Evolutionary conservation across 768 basidiomycete genomes (phyloP).

Genomic region (Termitomyces sp.): DNA sequence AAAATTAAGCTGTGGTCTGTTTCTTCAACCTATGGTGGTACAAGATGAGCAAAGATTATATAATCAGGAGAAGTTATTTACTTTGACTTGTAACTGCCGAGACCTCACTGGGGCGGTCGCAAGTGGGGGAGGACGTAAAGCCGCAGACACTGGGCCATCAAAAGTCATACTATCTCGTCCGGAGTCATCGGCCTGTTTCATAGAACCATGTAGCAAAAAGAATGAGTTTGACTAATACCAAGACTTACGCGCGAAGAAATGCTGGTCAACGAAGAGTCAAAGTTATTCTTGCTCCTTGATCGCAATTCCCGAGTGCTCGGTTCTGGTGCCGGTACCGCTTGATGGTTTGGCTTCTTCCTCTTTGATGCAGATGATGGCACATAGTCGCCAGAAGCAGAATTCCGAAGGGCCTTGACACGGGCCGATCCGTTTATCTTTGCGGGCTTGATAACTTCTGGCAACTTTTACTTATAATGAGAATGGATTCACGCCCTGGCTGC

Average conservation of each 20-base stretch:
- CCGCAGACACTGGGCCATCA: conserved; percentile 16
- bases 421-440: conserved; percentile 13
- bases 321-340: conserved; percentile 17
- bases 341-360: conserved; percentile 31
- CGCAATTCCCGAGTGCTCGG: conserved; percentile 40
- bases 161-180: conserved; percentile 17
- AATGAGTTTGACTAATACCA: not conserved
- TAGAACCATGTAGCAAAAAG: conserved; percentile 16
- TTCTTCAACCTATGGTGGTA: conserved; percentile 31
- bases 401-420: conserved; percentile 15
- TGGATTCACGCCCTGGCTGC: not conserved
- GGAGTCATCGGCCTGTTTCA: conserved; percentile 23
- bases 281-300: conserved; percentile 38
- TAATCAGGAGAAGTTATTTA: conserved; percentile 6
- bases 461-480: not conserved
- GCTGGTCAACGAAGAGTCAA: conserved; percentile 33
- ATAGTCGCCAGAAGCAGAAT: conserved; percentile 22
- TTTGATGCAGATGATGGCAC: conserved; percentile 34
- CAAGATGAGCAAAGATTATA: not conserved
- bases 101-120: conserved; percentile 17
- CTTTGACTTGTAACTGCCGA: conserved; percentile 32
- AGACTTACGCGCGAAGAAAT: conserved; percentile 34
- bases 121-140: conserved; percentile 8
- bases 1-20: conserved; percentile 20
- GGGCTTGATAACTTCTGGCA: conserved; percentile 7